Base-by-base conservation (phyloP, 2,329 filamentous ascomycete genomes). In the Knufia fluminis region DNA sequence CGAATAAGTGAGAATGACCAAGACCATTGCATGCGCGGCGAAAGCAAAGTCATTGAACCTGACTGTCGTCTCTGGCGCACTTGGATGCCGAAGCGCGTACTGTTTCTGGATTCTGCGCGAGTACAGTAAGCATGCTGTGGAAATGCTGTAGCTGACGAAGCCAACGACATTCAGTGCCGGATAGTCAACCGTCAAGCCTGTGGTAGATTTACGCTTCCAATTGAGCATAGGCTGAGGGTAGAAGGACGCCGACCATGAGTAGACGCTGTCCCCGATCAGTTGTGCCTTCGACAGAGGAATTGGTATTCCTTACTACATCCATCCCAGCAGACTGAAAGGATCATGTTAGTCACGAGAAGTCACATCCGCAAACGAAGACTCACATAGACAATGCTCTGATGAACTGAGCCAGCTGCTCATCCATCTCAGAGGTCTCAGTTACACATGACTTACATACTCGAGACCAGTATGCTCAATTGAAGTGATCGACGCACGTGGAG, bases 141-240 rank as follows among this genome's bases (percentile, higher is more conserved):
- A 94, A 32, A 83, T 70, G 41, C 85, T 75, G 68, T 96, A 96
- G 56, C 63, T 76, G 54, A 78, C 70, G 61, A 78, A 80, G 1
- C 78, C 78, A 19, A 76, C 78, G 55, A 83, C 79, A 38, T 71
- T 87, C 59, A 85, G 78, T 23, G 69, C 84, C 9, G 88, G 88
- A 61, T 94, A 96, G 66, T 96, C 90, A 56, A 94, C 83, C 0
- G 88, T 86, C 3, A 91, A 82, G 35, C 92, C 92, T 17, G 79
- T 76, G 3, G 90, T 96, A 7, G 86, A 85, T 50, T 79, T 79
- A 48, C 88, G 83, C 24, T 73, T 73, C 65, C 76, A 83, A 73
- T 96, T 97, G 54, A 88, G 77, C 53, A 94, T 69, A 4, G 85
- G 80, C 64, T 97, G 92, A 1, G 91, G 90, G 66, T 97, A 97